Evolutionary conservation across 139 green algal genomes (phyloP).

Genomic region (Pedinophyceae sp.): DNA sequence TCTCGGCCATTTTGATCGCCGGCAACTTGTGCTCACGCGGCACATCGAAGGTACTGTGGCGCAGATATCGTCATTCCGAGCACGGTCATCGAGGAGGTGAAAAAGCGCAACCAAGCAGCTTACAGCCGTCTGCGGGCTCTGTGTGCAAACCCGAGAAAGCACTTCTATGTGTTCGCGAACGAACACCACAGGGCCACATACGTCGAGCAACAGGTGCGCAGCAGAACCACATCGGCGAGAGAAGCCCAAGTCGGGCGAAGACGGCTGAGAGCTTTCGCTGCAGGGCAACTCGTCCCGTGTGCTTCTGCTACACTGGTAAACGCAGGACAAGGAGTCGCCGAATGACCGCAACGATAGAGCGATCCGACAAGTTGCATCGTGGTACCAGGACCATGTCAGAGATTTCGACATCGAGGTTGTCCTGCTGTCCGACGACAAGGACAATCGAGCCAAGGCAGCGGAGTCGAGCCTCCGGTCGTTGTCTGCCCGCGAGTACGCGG

Average conservation of each 20-base stretch:
- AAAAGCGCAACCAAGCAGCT: slow-evolving; percentile 46
- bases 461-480: slow-evolving; percentile 43
- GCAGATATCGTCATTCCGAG: slow-evolving; percentile 11
- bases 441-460: slow-evolving; percentile 48
- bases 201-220: too few relatives aligned
- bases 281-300: too few relatives aligned
- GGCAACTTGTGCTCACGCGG: too few relatives aligned
- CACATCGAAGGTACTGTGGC: too few relatives aligned
- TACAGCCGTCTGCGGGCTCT: slow-evolving; percentile 67
- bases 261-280: too few relatives aligned
- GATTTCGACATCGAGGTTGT: slow-evolving; percentile 25
- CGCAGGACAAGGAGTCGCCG: slow-evolving; percentile 48
- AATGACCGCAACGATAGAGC: slow-evolving; percentile 99
- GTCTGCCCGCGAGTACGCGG: slow-evolving; percentile 24
- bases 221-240: too few relatives aligned
- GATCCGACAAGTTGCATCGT: slow-evolving; percentile 66
- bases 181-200: slow-evolving; percentile 82
- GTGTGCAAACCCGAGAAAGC: slow-evolving; percentile 22
- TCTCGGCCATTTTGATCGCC: too few relatives aligned
- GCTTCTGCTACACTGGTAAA: too few relatives aligned
- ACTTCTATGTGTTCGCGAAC: slow-evolving; percentile 94
- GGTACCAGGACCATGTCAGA: slow-evolving; percentile 36
- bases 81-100: slow-evolving; percentile 36
- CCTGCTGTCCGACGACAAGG: slow-evolving; percentile 76
- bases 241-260: too few relatives aligned